Conservation (phyloP, 1,284 basidiomycete species). For the Marasmius oreades region DNA sequence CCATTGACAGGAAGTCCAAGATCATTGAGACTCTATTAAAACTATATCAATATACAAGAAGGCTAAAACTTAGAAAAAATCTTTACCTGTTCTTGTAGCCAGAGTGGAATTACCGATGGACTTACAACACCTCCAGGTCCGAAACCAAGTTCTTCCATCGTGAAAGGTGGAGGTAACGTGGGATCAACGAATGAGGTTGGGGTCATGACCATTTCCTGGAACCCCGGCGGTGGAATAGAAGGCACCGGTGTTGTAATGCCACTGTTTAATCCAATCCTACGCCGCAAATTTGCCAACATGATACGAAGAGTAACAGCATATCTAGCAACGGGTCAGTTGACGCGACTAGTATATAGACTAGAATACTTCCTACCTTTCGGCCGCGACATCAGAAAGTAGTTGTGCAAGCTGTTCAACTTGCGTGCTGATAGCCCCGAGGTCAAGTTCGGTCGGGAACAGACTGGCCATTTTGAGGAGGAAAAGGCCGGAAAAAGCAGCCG, state of each 20-base stretch:
- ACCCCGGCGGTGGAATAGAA: constrained; percentile 43
- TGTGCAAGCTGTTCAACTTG: constrained; percentile 86
- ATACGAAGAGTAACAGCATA: constrained; percentile 87
- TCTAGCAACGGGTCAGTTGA: too few relatives aligned
- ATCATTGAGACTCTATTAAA: constrained; percentile 72
- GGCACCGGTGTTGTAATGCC: constrained; percentile 48
- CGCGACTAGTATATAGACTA: neutral
- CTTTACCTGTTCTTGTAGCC: constrained; percentile 77
- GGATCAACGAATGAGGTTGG: constrained; percentile 54
- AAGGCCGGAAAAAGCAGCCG: constrained; percentile 87
- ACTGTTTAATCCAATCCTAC: constrained; percentile 73
- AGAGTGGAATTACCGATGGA: constrained; percentile 72
- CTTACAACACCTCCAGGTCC: constrained; percentile 62
- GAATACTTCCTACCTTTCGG: constrained; percentile 62
- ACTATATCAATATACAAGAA: neutral
- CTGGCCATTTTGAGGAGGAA: constrained; percentile 92
- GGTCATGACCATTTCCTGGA: constrained; percentile 54
- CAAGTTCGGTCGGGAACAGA: constrained; percentile 79
- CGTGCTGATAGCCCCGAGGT: constrained; percentile 65
- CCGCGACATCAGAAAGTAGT: constrained; percentile 79
- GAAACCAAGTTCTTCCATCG: constrained; percentile 80
- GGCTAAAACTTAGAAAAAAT: neutral
- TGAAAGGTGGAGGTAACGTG: constrained; percentile 61
- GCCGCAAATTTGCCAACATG: constrained; percentile 85
- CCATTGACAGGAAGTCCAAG: constrained; percentile 87